Percentiles rank a stretch among this genome's conserved stretches.
These are phyloP conservation scores for Licmophora abbreviata DNA, from an alignment of 108 stramenopile species.

Conservation along the genomic window DNA sequence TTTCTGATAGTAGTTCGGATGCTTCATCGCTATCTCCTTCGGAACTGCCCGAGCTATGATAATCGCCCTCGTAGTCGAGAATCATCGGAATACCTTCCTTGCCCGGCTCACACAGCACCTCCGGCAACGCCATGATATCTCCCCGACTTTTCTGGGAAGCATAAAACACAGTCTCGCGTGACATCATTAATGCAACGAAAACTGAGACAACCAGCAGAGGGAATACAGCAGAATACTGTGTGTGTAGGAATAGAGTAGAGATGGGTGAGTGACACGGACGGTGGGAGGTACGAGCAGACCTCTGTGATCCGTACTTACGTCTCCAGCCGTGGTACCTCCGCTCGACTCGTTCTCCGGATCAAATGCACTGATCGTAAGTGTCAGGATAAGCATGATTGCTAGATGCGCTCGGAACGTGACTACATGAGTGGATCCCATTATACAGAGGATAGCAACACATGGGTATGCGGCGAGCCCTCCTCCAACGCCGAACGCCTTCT, in stretches of 20 bases:
- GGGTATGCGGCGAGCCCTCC: conserved; percentile 33
- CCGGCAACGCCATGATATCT: conserved; percentile 45
- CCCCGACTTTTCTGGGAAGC: conserved; percentile 41
- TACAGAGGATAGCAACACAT: conserved; percentile 44
- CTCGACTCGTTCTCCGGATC: conserved; percentile 12
- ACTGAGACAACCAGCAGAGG: conserved; percentile 47
- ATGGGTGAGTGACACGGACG: no score
- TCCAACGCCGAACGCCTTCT: conserved; percentile 14
- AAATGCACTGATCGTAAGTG: conserved; percentile 51
- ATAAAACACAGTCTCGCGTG: conserved; percentile 34
- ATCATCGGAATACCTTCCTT: conserved; percentile 36
- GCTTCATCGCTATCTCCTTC: conserved; percentile 1
- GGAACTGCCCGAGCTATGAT: conserved; percentile 5
- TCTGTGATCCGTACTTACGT: not conserved
- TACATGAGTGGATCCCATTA: conserved; percentile 50
- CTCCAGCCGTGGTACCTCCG: conserved; percentile 23
- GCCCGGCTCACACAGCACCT: conserved; percentile 50
- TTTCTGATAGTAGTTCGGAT: conserved; percentile 18
- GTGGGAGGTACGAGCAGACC: not conserved
- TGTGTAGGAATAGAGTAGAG: no score
- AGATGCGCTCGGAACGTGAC: conserved; percentile 47
- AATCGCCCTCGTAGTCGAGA: conserved; percentile 21
- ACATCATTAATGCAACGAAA: conserved; percentile 39
- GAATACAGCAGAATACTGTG: conserved; percentile 53
- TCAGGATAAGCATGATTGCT: conserved; percentile 54